These are phyloP conservation scores for Rehmannia glutinosa DNA, from an alignment of 257 asterid genomes.

Conservation along the genomic window DNA sequence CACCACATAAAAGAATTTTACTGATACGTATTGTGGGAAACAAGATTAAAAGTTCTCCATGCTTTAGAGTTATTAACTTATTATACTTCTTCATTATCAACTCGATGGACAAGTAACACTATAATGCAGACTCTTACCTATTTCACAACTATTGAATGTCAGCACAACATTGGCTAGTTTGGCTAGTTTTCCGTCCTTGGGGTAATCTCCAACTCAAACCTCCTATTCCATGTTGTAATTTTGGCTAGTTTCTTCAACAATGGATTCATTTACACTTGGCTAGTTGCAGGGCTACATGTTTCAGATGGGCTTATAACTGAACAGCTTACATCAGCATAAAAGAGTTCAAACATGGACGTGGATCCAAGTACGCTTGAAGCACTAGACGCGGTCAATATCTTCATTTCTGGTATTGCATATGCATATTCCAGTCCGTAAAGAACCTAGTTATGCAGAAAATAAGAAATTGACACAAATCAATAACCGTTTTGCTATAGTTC, in stretches of 20 bases:
- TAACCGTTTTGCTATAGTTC: background rate
- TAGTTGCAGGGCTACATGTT: slow-evolving; percentile 19
- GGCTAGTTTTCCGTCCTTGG: slow-evolving; percentile 65
- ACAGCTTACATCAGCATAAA: slow-evolving; percentile 55
- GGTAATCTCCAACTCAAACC: slow-evolving; percentile 86
- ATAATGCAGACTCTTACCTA: slow-evolving; percentile 43
- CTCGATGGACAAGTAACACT: background rate
- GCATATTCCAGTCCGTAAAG: slow-evolving; percentile 87
- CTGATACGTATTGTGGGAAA: background rate
- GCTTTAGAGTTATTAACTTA: background rate
- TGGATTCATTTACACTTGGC: slow-evolving; percentile 21
- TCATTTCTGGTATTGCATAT: slow-evolving; percentile 64
- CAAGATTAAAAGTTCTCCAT: background rate
- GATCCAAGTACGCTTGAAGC: slow-evolving; percentile 25
- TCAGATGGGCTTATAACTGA: slow-evolving; percentile 52
- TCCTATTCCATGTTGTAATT: slow-evolving; percentile 46
- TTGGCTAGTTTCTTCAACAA: slow-evolving; percentile 30
- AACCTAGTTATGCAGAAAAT: slow-evolving; percentile 48
- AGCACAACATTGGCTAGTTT: slow-evolving; percentile 62
- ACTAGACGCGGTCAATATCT: slow-evolving; percentile 29
- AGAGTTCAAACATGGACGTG: slow-evolving; percentile 28
- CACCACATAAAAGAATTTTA: background rate
- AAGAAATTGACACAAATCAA: slow-evolving; percentile 19
- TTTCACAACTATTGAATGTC: slow-evolving; percentile 75
- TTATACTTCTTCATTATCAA: background rate